Evolutionary conservation across 257 asterid genomes (phyloP), one percentile per base, ranked within the genome.

Genomic region (Solanum medicagineum): DNA sequence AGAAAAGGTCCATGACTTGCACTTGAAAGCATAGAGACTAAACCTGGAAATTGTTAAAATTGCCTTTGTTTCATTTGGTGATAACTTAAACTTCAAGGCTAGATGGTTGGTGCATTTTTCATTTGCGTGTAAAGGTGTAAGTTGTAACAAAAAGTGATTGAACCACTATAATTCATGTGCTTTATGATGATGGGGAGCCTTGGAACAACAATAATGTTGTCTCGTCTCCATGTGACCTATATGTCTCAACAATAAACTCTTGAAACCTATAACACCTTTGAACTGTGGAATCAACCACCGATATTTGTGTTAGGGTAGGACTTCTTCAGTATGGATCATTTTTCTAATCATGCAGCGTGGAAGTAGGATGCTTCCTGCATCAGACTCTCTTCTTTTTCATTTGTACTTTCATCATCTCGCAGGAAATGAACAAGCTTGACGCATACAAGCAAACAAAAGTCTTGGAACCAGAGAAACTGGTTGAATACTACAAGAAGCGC

Each of bases 401-500:
- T 10, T 8, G 9, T 84, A 6, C 8, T 14, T 53, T 40, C 29
- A 70, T 84, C 16, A 54, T 84, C 54, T 26, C 57, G 81, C 85
- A 90, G 91, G 97, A 89, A 87, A 15, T 94, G 69, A 85, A 92
- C 91, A 92, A 93, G 89, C 87, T 90, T 20, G 93, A 90, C 29
- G 94, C 93, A 26, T 94, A 93, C 89, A 91, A 88, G 90, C 91
- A 86, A 8, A 94, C 95, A 26, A 93, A 94, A 87, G 88, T 93
- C 54, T 91, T 92, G 79, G 91, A 93, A 42, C 84, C 86, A 54
- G 22, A 29, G 74, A 86, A 13, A 10, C 49, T 86, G 8, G 73
- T 93, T 49, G 89, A 87, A 62, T 44, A 55, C 75, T 90, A 87
- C 88, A 91, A 87, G 88, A 55, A 69, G 16, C 88, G 86, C n/a